phyloP scores from a whole-genome alignment of 164 flowering plant species.

The Akebia trifoliata region DNA sequence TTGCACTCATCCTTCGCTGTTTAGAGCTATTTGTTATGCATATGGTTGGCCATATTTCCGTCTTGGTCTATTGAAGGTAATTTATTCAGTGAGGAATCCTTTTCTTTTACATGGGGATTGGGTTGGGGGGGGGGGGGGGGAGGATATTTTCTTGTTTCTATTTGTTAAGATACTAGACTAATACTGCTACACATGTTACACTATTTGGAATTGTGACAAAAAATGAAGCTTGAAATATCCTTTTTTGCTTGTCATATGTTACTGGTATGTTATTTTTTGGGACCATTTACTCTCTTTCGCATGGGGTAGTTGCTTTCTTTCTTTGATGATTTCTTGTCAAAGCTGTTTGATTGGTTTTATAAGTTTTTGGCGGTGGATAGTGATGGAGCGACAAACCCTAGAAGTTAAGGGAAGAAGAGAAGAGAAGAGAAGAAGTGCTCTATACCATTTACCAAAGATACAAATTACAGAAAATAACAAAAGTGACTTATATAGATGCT shows the following conservation, averaged over 20 bases:
- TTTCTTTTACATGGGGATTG: neutral
- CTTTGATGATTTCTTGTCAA: neutral
- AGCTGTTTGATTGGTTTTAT: neutral
- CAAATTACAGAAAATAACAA: too few species aligned
- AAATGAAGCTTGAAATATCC: too few species aligned
- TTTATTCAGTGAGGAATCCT: neutral
- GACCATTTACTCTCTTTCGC: too few species aligned
- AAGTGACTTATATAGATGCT: too few species aligned
- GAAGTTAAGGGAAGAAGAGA: too few species aligned
- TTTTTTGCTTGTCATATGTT: neutral
- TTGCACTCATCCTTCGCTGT: constrained; percentile 47
- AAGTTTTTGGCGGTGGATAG: too few species aligned
- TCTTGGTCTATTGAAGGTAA: constrained; percentile 83
- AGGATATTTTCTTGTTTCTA: too few species aligned
- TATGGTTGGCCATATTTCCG: constrained; percentile 80
- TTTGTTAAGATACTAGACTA: neutral
- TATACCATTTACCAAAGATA: too few species aligned
- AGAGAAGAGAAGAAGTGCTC: too few species aligned
- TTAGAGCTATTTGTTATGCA: constrained; percentile 62
- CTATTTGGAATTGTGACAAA: neutral
- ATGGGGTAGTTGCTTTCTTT: too few species aligned
- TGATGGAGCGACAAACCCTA: too few species aligned
- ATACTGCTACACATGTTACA: neutral
- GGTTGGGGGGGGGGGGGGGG: too few species aligned
- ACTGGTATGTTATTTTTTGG: neutral